These are phyloP conservation scores for Colletotrichum agaves DNA, from an alignment of 2,329 filamentous ascomycete genomes.

Conservation along the genomic window DNA sequence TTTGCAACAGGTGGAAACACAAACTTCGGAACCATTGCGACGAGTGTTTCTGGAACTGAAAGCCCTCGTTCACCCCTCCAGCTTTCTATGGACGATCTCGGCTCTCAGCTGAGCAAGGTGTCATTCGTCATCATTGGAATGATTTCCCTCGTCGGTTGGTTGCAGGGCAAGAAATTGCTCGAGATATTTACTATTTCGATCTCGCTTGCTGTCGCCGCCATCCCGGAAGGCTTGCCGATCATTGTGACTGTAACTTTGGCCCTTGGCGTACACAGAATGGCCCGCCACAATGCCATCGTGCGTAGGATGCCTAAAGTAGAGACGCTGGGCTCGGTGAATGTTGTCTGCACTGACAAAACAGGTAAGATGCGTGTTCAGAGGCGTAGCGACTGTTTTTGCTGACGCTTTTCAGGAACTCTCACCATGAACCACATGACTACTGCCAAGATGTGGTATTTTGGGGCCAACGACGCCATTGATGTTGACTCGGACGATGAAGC, in stretches of 20 bases:
- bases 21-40: constrained; percentile 95
- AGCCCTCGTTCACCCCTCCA: constrained; percentile 94
- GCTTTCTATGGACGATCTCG: constrained; percentile 96
- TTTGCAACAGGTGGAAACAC: constrained; percentile 94
- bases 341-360: constrained; percentile 99
- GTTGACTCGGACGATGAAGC: constrained; percentile 66
- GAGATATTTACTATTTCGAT: constrained; percentile 99
- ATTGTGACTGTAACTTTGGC: constrained; percentile 98
- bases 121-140: constrained; percentile 94
- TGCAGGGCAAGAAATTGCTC: constrained; percentile 88
- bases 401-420: constrained; percentile 72
- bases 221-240: constrained; percentile 95
- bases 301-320: constrained; percentile 96
- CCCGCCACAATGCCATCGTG: constrained; percentile 93
- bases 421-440: constrained; percentile 99
- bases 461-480: constrained; percentile 64
- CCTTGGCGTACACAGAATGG: constrained; percentile 95
- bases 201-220: constrained; percentile 94
- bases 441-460: constrained; percentile 96
- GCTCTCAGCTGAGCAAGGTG: constrained; percentile 94
- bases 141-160: constrained; percentile 89
- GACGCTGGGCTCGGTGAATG: constrained; percentile 97
- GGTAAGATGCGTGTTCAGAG: constrained; percentile 56
- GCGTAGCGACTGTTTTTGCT: not conserved
- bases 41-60: constrained; percentile 93